These are phyloP conservation scores for Botryotinia globosa DNA, from an alignment of 2,329 filamentous ascomycete genomes.

Conservation along the genomic window DNA sequence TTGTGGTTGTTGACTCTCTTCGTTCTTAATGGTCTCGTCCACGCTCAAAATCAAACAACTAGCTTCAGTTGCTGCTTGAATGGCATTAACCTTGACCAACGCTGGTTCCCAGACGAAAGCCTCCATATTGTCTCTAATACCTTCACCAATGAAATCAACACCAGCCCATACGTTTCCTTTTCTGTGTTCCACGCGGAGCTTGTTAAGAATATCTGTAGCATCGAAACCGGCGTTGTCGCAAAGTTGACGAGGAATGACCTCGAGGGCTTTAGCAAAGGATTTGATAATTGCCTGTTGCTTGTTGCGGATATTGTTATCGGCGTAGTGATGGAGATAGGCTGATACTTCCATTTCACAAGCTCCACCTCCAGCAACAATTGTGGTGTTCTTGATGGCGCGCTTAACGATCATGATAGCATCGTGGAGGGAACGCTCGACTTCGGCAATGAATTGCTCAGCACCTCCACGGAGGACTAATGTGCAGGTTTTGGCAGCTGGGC, in stretches of 20 bases:
- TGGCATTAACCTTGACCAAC: constrained; percentile 93
- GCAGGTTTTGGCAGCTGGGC: constrained; percentile 93
- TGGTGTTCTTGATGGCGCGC: constrained; percentile 91
- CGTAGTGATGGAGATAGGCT: constrained; percentile 86
- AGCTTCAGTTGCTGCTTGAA: constrained; percentile 93
- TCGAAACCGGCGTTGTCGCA: constrained; percentile 99
- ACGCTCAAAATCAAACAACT: constrained; percentile 93
- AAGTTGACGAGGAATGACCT: constrained; percentile 92
- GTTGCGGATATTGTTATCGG: constrained; percentile 86
- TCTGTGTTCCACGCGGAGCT: constrained; percentile 91
- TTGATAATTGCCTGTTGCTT: constrained; percentile 99
- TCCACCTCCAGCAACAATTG: constrained; percentile 92
- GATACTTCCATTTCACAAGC: constrained; percentile 96
- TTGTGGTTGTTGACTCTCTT: constrained; percentile 84
- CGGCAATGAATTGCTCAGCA: constrained; percentile 98
- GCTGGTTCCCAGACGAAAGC: constrained; percentile 97
- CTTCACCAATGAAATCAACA: constrained; percentile 91
- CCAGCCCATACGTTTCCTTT: constrained; percentile 92
- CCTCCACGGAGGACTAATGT: constrained; percentile 92
- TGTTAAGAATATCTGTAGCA: constrained; percentile 95
- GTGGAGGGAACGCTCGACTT: constrained; percentile 95
- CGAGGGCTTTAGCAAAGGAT: constrained; percentile 93
- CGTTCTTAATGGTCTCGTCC: constrained; percentile 97
- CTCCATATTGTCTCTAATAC: constrained; percentile 90
- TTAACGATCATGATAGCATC: constrained; percentile 99